phyloP scores from a whole-genome alignment of 768 basidiomycete genomes.

The Lactarius hatsudake region DNA sequence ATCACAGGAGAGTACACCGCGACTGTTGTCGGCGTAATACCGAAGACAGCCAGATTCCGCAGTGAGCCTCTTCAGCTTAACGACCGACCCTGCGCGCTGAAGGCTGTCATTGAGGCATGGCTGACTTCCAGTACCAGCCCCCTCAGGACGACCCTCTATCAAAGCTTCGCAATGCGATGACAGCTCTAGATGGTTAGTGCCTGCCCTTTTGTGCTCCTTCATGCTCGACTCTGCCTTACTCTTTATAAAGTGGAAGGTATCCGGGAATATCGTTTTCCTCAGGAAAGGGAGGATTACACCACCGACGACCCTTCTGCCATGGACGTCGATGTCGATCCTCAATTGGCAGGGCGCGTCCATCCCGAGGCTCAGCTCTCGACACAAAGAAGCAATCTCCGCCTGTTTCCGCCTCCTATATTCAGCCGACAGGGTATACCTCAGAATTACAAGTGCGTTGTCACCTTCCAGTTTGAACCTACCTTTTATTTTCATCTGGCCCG shows the following conservation, averaged over 20 bases:
- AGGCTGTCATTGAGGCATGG: slow-evolving; percentile 62
- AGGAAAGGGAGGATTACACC: slow-evolving; percentile 64
- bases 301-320: slow-evolving; percentile 36
- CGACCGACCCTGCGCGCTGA: not conserved
- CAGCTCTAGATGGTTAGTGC: slow-evolving; percentile 73
- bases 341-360: slow-evolving; percentile 29
- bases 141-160: slow-evolving; percentile 66
- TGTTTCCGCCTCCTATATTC: slow-evolving; percentile 89
- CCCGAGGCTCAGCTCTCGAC: slow-evolving; percentile 23
- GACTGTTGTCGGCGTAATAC: slow-evolving; percentile 68
- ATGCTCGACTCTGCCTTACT: slow-evolving; percentile 8
- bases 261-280: slow-evolving; percentile 62
- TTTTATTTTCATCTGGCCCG: not conserved
- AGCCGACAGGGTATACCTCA: slow-evolving; percentile 77
- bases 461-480: not conserved
- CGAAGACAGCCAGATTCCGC: slow-evolving; percentile 85
- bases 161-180: slow-evolving; percentile 69
- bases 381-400: slow-evolving; percentile 57
- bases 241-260: slow-evolving; percentile 63
- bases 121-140: slow-evolving; percentile 88
- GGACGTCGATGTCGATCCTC: slow-evolving; percentile 50
- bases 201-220: not conserved
- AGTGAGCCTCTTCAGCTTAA: slow-evolving; percentile 49
- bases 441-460: slow-evolving; percentile 63
- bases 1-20: slow-evolving; percentile 68